Evolutionary conservation across 768 basidiomycete genomes (phyloP).

Genomic region (Lactarius indigo): DNA sequence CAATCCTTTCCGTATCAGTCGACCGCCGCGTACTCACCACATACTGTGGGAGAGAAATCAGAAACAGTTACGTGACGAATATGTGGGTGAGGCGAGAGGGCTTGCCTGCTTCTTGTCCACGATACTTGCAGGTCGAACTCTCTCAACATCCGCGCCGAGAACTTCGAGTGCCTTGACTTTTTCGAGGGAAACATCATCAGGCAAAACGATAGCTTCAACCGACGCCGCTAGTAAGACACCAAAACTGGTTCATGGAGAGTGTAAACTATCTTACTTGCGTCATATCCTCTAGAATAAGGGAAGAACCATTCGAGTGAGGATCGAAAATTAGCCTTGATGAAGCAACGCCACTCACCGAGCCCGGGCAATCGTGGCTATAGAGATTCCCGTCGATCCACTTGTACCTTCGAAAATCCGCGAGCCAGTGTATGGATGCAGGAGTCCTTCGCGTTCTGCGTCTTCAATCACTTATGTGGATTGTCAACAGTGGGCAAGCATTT

Average conservation of each 20-base stretch:
- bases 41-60: slow-evolving; percentile 16
- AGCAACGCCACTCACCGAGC: slow-evolving; percentile 55
- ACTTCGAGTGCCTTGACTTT: slow-evolving; percentile 81
- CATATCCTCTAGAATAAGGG: slow-evolving; percentile 64
- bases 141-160: slow-evolving; percentile 85
- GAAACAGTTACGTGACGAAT: slow-evolving; percentile 8
- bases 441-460: slow-evolving; percentile 82
- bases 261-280: slow-evolving; percentile 56
- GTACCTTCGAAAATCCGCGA: slow-evolving; percentile 97
- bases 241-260: neutral
- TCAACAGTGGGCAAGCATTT: neutral
- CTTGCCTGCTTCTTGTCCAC: slow-evolving; percentile 91
- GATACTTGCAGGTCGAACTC: slow-evolving; percentile 91
- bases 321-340: neutral
- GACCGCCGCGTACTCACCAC: slow-evolving; percentile 37
- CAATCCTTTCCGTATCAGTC: neutral
- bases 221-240: slow-evolving; percentile 8
- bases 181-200: slow-evolving; percentile 86
- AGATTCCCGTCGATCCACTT: slow-evolving; percentile 94
- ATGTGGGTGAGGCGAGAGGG: slow-evolving; percentile 29
- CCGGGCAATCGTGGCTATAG: slow-evolving; percentile 87
- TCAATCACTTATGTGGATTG: slow-evolving; percentile 67
- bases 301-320: neutral
- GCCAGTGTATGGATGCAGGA: slow-evolving; percentile 80
- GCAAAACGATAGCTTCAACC: slow-evolving; percentile 77